Base-by-base conservation (phyloP, 2,329 filamentous ascomycete species). In the Neonectria punicea region DNA sequence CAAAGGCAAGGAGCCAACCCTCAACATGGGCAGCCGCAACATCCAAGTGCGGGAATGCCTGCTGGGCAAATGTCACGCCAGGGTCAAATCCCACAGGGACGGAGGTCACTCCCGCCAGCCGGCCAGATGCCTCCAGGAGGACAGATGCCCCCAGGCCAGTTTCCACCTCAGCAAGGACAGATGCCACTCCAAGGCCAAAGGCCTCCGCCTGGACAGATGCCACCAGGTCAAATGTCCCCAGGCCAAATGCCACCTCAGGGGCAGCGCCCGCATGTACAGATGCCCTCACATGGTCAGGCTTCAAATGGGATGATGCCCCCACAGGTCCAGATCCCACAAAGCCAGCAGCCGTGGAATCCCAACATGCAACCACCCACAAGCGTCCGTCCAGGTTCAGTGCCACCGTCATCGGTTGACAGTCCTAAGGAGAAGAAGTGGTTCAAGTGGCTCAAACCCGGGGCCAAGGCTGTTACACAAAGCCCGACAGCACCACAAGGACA, bases 351-450 rank as follows among this genome's bases (percentile, higher is more conserved):
- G 18, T 71, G 68, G 65, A 66, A 67, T 5, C 60, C 64, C 1
- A 66, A 66, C 3, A 66, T 67, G 32, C 69, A 72, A 13, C 61
- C 70, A 3, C 64, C 61, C 7, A 64, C 66, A 11, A 53, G 44
- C 3, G 30, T 47, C 30, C 71, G 65, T 7, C 71, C 68, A 8
- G 70, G 67, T 3, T 69, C 70, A 2, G 58, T 70, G 18, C 72
- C 71, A 5, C 49, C 67, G n/a, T 63, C 67, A 49, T 36, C 61
- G 6, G 46, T 57, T 5, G 61, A 67, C 7, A 71, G 69, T 34
- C 62, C 69, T 6, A 74, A 71, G 36, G 71, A 73, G 44, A 73
- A 72, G 65, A 73, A 69, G 57, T 74, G 72, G 72, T 44, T 73
- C 46, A 74, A 73, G 36, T 74, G 71, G 66, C 54, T 72, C 43